Percentiles rank a stretch among this genome's conserved stretches.
Conservation (phyloP, 768 basidiomycete genomes). For the Postia placenta region DNA sequence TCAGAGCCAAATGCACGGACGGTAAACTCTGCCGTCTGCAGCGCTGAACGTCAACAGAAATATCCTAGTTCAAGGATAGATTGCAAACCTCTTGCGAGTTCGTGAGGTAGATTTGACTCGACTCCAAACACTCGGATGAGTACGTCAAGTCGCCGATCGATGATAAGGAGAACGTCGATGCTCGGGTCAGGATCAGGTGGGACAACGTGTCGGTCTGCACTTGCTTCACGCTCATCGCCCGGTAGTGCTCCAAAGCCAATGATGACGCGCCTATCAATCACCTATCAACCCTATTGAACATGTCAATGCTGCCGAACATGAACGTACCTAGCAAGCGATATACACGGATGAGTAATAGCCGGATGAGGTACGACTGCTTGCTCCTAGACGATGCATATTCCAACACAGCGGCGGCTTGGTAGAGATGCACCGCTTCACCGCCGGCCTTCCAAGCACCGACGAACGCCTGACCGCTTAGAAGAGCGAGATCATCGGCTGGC, state of each 20-base stretch:
- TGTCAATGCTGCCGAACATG: constrained; percentile 9
- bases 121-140: constrained; percentile 69
- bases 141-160: constrained; percentile 71
- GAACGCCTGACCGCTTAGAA: constrained; percentile 65
- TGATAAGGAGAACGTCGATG: constrained; percentile 74
- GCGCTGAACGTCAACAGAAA: constrained; percentile 2
- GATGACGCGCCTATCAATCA: constrained; percentile 56
- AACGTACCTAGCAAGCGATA: constrained; percentile 71
- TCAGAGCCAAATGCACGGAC: constrained; percentile 72
- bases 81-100: constrained; percentile 70
- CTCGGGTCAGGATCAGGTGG: constrained; percentile 72
- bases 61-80: background rate
- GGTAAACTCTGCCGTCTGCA: constrained; percentile 73
- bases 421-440: constrained; percentile 51
- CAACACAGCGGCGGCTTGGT: constrained; percentile 56
- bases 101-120: constrained; percentile 73
- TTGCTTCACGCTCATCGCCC: constrained; percentile 71
- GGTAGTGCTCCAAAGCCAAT: constrained; percentile 74
- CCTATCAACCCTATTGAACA: background rate
- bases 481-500: constrained; percentile 78
- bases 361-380: constrained; percentile 73
- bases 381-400: constrained; percentile 71
- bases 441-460: constrained; percentile 58
- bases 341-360: constrained; percentile 71
- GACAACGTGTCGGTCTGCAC: constrained; percentile 88